Conservation (phyloP, 2,329 filamentous ascomycete species). For the Thelonectria blattea region DNA sequence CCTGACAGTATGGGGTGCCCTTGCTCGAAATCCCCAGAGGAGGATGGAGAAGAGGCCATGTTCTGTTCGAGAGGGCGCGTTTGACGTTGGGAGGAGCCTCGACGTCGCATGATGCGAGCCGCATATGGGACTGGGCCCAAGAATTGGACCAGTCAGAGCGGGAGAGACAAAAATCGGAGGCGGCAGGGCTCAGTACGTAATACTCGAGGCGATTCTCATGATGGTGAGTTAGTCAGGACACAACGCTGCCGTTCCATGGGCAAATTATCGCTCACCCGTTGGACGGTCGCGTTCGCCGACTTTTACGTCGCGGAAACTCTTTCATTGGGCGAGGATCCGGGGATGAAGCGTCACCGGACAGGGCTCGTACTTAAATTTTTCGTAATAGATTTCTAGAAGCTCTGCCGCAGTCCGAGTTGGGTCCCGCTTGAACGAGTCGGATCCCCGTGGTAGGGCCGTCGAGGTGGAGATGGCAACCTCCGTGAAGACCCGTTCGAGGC, state of each 20-base stretch:
- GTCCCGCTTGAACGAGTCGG: conserved; percentile 1
- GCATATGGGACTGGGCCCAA: background rate
- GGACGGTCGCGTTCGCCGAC: conserved; percentile 2
- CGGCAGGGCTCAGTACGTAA: conserved; percentile 8
- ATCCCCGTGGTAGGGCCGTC: conserved; percentile 18
- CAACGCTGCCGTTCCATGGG: background rate
- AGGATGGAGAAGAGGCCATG: background rate
- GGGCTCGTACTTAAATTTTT: conserved; percentile 4
- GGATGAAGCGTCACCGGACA: conserved; percentile 9
- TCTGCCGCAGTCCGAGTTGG: conserved; percentile 12
- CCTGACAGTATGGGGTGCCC: background rate
- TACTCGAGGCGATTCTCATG: background rate
- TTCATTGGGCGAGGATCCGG: conserved; percentile 14
- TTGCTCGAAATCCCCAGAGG: background rate
- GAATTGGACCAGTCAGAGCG: background rate
- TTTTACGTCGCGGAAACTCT: conserved; percentile 20
- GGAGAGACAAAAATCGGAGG: background rate
- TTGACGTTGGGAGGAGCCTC: conserved; percentile 1
- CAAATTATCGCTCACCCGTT: background rate
- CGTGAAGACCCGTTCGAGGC: conserved; percentile 1
- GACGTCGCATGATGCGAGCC: conserved; percentile 2
- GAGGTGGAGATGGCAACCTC: conserved; percentile 2
- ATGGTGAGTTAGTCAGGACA: background rate
- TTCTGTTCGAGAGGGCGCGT: background rate
- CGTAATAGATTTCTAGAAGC: conserved; percentile 22